phyloP scores from a whole-genome alignment of 1,284 basidiomycete species.

The Papiliotrema laurentii region DNA sequence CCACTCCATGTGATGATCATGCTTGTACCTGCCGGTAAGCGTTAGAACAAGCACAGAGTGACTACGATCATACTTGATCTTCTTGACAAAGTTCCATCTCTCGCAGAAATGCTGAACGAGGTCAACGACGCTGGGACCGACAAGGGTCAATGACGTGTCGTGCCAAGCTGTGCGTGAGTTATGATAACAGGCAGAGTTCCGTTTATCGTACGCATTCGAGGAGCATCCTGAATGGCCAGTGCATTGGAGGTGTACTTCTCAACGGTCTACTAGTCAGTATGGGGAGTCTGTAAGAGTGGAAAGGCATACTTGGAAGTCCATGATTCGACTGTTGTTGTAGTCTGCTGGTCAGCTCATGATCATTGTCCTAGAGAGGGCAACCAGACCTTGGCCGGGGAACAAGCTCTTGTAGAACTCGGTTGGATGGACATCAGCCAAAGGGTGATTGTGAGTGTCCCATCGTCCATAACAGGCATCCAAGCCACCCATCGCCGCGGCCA shows the following conservation, averaged over 20 bases:
- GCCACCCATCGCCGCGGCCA: constrained; percentile 62
- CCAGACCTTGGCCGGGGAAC: constrained; percentile 71
- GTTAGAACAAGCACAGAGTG: background rate
- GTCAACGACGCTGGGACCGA: constrained; percentile 78
- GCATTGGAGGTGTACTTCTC: constrained; percentile 71
- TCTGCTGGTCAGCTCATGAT: constrained; percentile 54
- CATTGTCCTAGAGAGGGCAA: background rate
- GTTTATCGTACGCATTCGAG: constrained; percentile 51
- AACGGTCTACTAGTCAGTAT: constrained; percentile 55
- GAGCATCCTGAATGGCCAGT: constrained; percentile 64
- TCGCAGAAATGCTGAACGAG: constrained; percentile 87
- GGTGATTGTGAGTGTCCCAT: constrained; percentile 79
- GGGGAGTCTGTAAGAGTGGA: background rate
- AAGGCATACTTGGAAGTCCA: constrained; percentile 40
- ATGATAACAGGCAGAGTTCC: background rate
- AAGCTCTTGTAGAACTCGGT: constrained; percentile 73
- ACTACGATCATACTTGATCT: constrained; percentile 31
- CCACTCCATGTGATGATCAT: constrained; percentile 59
- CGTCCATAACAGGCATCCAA: constrained; percentile 90
- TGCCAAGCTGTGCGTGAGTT: constrained; percentile 44
- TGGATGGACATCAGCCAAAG: constrained; percentile 83
- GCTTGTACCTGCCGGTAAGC: constrained; percentile 44
- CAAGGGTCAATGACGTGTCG: constrained; percentile 63
- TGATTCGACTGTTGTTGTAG: constrained; percentile 68
- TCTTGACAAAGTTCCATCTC: constrained; percentile 50